phyloP scores from a whole-genome alignment of 2,329 filamentous ascomycete species.

The Periconia sp. region DNA sequence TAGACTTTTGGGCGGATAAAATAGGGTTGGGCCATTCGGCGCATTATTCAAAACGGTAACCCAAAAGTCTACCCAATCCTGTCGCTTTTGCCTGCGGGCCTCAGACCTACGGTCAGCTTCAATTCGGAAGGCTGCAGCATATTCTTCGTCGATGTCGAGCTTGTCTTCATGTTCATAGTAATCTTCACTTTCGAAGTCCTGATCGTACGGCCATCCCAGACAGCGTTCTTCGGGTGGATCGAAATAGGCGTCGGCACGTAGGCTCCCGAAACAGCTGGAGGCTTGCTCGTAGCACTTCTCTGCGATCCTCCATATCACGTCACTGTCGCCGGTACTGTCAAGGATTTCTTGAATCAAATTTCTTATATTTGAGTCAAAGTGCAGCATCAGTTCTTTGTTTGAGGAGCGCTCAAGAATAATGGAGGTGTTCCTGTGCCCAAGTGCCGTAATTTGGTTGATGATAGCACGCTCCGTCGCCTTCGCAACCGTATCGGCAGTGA shows the following conservation, averaged over 20 bases:
- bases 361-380: background rate
- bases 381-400: background rate
- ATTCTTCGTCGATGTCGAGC: constrained; percentile 5
- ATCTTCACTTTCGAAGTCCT: constrained; percentile 11
- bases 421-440: background rate
- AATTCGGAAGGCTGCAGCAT: constrained; percentile 3
- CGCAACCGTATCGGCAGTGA: constrained; percentile 2
- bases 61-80: constrained; percentile 8
- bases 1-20: constrained; percentile 6
- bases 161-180: constrained; percentile 15
- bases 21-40: constrained; percentile 7
- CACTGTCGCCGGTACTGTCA: background rate
- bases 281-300: constrained; percentile 20
- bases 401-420: background rate
- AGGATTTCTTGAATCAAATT: constrained; percentile 2
- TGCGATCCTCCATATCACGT: constrained; percentile 14
- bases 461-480: constrained; percentile 2
- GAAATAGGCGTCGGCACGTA: constrained; percentile 13
- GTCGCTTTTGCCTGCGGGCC: constrained; percentile 1
- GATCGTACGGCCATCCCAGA: constrained; percentile 11
- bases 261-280: constrained; percentile 7
- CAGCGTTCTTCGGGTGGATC: constrained; percentile 5
- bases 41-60: constrained; percentile 4
- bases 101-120: constrained; percentile 2
- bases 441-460: constrained; percentile 1